Evolutionary conservation across 495 filamentous ascomycete genomes (phyloP), one percentile per base, ranked within the genome.

Genomic region (Neurospora cerealis): DNA sequence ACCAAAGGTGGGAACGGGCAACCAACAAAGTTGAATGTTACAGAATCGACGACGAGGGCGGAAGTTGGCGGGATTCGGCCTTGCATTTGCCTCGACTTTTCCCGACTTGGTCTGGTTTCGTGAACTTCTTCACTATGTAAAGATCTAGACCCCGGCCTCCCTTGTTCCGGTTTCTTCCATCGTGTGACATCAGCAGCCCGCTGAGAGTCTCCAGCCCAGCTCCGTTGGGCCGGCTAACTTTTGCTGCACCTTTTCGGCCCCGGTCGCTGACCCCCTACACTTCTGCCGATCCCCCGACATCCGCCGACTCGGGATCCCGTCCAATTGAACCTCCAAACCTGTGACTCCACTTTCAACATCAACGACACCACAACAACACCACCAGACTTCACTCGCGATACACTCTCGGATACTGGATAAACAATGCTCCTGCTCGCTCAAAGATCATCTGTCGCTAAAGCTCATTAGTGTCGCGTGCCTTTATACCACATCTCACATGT

Each of bases 281-380:
- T 71, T 71, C 71, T 77, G 74, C 75, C 75, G 75, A 73, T 76
- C 75, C 75, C 75, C 75, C 75, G 75, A 77, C 71, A 75, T 77
- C 75, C 75, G 75, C 75, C 75, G 75, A 77, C 44, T 76, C 76
- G 76, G 76, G 69, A 69, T 60, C 48, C 48, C 48, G 48, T 60
- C 48, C 54, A 34, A 17, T 62, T 62, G 54, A 62, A 34, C 54
- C 54, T 62, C 54, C 13, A 62, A 17, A 17, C 28, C 24, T 8
- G 54, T 9, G 54, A 62, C 54, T 62, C 48, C 24, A 60, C 48
- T 62, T 62, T 62, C 54, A 62, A 62, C 54, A 32, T 32, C 54
- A 62, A 34, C 46, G 46, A 54, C 44, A 48, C 19, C 3, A 46
- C 42, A 54, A 28, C 11, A 24, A 60, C 24, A 60, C 48, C 48